Base-by-base conservation (phyloP, 192 early-diverging fungal genomes). In the Funneliformis geosporum region DNA sequence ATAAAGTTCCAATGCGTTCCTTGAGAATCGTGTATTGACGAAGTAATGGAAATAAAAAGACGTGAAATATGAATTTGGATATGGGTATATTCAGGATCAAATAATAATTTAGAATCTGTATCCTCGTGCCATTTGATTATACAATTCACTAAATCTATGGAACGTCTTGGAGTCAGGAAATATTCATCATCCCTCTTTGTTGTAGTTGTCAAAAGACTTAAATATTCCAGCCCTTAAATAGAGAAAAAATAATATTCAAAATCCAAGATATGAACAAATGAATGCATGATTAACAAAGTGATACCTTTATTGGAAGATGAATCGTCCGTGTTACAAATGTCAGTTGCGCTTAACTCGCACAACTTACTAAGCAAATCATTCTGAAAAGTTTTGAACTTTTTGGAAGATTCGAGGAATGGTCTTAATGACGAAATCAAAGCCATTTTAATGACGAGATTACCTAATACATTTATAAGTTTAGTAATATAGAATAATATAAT, bases 1-100 rank as follows among this genome's bases (percentile, higher is more conserved):
- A 86, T 79, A 28, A 84, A 79, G 1, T 85, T 76, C 88, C 88
- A 90, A 67, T 88, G 85, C 11, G 76, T 79, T 11, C 85, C 87
- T 6, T 81, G 72, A 43, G 86, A 79, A 47, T 88, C 85, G 78
- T 87, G 86, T 1, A 88, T 77, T 14, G 85, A 70, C 9, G 75
- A 69, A 1, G 84, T 75, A 18, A 90, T 69, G 5, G 81, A 38
- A 4, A 68, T 75, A 16, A 88, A 74, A 1, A 90, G 74, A n/a
- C 80, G 76, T 1, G 76, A 64, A n/a, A 78, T 55, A 11, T 28
- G 23, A 55, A 78, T 68, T 28, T 78, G 76, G 39, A 68, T 60
- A 47, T 47, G 11, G 27, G 43, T 4, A 67, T 50, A 68, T 21
- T 33, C 9, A 1, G 65, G 21, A 1, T 11, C 21, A n/a, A 43